phyloP scores from a whole-genome alignment of 2,329 filamentous ascomycete species.

The Amauroascus verrucosus region DNA sequence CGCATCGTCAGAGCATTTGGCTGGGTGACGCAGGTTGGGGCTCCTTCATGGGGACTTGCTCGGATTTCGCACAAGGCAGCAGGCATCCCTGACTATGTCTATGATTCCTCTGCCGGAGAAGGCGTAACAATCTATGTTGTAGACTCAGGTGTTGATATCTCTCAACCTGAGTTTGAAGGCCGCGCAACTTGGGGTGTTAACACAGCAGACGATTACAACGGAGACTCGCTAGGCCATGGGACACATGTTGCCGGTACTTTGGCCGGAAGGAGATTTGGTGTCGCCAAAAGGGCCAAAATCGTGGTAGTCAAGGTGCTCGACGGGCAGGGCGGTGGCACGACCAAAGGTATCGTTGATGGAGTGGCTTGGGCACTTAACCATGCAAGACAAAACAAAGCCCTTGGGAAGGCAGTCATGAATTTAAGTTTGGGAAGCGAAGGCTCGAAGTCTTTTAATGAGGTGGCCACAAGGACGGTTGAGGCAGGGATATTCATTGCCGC shows the following conservation, averaged over 20 bases:
- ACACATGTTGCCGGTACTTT: constrained; percentile 33
- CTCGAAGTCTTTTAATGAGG: constrained; percentile 30
- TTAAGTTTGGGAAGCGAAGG: constrained; percentile 19
- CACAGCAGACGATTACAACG: constrained; percentile 19
- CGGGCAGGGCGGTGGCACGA: constrained; percentile 36
- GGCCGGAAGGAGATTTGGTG: constrained; percentile 27
- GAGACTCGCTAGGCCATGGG: constrained; percentile 28
- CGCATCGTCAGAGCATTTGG: constrained; percentile 9
- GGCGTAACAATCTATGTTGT: constrained; percentile 30
- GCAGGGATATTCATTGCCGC: constrained; percentile 34
- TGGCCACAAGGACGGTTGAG: constrained; percentile 27
- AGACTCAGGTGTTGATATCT: constrained; percentile 30
- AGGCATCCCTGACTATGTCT: constrained; percentile 24
- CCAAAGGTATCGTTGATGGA: constrained; percentile 40
- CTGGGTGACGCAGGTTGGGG: constrained; percentile 17
- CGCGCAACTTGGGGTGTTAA: constrained; percentile 30
- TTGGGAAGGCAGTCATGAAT: constrained; percentile 26
- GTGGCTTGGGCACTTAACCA: constrained; percentile 34
- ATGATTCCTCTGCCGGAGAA: constrained; percentile 28
- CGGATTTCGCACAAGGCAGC: constrained; percentile 25
- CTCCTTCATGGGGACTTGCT: constrained; percentile 28
- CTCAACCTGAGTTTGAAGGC: constrained; percentile 29
- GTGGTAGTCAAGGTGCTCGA: constrained; percentile 39
- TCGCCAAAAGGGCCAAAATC: constrained; percentile 32
- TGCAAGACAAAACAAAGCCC: constrained; percentile 23